These are phyloP conservation scores for Ammopiptanthus mongolicus DNA, from an alignment of 306 rosid genomes.

Conservation along the genomic window DNA sequence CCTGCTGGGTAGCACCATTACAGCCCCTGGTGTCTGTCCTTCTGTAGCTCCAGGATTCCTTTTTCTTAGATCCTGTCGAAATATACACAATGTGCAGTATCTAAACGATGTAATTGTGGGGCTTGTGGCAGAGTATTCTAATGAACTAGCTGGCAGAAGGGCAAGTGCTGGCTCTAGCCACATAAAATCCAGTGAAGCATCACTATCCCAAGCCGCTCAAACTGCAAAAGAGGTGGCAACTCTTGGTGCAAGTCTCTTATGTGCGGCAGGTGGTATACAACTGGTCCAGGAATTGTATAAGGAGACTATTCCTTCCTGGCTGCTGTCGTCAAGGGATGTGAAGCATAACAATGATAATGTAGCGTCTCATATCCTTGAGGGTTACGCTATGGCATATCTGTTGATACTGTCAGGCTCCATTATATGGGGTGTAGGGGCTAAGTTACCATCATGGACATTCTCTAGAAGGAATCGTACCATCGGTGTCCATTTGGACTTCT, in stretches of 20 bases:
- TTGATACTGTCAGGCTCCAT: constrained; percentile 50
- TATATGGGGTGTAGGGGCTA: constrained; percentile 54
- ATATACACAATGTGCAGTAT: constrained; percentile 41
- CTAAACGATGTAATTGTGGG: constrained; percentile 46
- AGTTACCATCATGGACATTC: constrained; percentile 35
- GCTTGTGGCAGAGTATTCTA: constrained; percentile 51
- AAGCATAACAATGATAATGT: constrained; percentile 28
- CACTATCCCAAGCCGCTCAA: constrained; percentile 44
- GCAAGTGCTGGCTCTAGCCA: constrained; percentile 25
- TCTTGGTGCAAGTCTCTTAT: constrained; percentile 65
- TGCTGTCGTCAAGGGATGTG: constrained; percentile 40
- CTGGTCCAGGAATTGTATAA: constrained; percentile 60
- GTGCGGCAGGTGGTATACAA: constrained; percentile 52
- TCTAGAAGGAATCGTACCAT: constrained; percentile 43
- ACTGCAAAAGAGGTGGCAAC: constrained; percentile 57
- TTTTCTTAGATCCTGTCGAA: constrained; percentile 57
- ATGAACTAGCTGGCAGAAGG: constrained; percentile 33
- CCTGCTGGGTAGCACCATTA: constrained; percentile 50
- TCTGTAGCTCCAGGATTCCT: constrained; percentile 71
- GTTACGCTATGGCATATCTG: constrained; percentile 70
- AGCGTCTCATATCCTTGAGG: constrained; percentile 44
- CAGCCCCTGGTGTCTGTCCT: constrained; percentile 34
- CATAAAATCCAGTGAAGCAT: constrained; percentile 43
- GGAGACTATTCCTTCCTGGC: constrained; percentile 76
- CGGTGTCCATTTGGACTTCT: constrained; percentile 59